Base-by-base conservation (phyloP, 73 alveolate genomes). In the Loxodes magnus region DNA sequence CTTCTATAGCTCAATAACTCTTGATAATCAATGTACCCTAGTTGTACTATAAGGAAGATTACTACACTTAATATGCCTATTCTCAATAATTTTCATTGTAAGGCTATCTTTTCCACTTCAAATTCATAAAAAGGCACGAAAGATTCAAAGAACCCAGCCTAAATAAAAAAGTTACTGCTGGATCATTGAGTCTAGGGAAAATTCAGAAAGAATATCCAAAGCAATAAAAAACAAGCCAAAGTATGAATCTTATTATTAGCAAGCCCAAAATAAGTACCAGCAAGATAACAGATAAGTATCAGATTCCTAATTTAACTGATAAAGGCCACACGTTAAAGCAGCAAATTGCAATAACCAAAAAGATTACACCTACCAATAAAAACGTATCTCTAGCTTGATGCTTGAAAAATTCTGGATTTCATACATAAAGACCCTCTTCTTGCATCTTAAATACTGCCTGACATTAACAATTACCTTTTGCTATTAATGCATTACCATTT, bases 71-170 rank as follows among this genome's bases (percentile, higher is more conserved):
- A n/a, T n/a, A n/a, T n/a, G n/a, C n/a, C n/a, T n/a, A n/a, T n/a
- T n/a, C n/a, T n/a, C n/a, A n/a, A n/a, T n/a, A n/a, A n/a, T n/a
- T n/a, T n/a, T n/a, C n/a, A n/a, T n/a, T n/a, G n/a, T n/a, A n/a
- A n/a, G n/a, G n/a, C n/a, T n/a, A n/a, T n/a, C n/a, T n/a, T n/a
- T n/a, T n/a, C n/a, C n/a, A n/a, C n/a, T n/a, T n/a, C n/a, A n/a
- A n/a, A n/a, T n/a, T n/a, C n/a, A 17, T 25, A 46, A 22, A 46
- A 5, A 0, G 59, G 59, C n/a, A 20, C 7, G 34, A 46, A 19
- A 10, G 59, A 25, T 46, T 46, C 59, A 37, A 37, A 46, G 59
- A 46, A 46, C n/a, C 59, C 59, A 46, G 59, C 59, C 43, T 33
- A 33, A n/a, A 33, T 33, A 33, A 16, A 33, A 33, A 33, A n/a